Evolutionary conservation across 306 rosid species (phyloP).

Genomic region (Fagus crenata): DNA sequence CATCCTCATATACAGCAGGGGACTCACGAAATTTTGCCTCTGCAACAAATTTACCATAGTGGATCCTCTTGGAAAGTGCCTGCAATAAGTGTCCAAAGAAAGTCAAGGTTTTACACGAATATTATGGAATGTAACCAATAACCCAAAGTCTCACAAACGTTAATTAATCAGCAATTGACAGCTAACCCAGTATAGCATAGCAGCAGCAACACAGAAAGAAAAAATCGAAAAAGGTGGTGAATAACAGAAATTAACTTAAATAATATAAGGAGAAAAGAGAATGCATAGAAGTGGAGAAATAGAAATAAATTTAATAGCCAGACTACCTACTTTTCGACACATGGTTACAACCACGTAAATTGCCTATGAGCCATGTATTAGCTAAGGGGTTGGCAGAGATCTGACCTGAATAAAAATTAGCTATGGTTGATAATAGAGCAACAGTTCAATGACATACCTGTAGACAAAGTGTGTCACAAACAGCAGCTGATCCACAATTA

Average conservation of each 20-base stretch:
- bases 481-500: constrained; percentile 53
- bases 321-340: neutral
- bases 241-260: neutral
- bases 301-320: neutral
- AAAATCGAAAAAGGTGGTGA: neutral
- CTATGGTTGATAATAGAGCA: neutral
- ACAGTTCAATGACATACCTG: constrained; percentile 41
- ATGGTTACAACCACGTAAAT: neutral
- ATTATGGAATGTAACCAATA: neutral
- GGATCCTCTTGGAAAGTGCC: constrained; percentile 65
- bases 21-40: constrained; percentile 54
- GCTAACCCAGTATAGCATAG: neutral
- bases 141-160: neutral
- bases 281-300: no score
- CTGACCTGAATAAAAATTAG: neutral
- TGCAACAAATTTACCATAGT: constrained; percentile 66
- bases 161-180: neutral
- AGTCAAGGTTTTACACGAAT: neutral
- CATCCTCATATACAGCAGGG: constrained; percentile 37
- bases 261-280: no score
- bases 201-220: neutral
- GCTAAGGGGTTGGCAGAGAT: neutral
- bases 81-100: constrained; percentile 16
- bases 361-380: neutral
- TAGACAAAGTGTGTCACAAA: constrained; percentile 62